Base-by-base conservation (phyloP, 768 basidiomycete species). In the Boletellus emodensis region DNA sequence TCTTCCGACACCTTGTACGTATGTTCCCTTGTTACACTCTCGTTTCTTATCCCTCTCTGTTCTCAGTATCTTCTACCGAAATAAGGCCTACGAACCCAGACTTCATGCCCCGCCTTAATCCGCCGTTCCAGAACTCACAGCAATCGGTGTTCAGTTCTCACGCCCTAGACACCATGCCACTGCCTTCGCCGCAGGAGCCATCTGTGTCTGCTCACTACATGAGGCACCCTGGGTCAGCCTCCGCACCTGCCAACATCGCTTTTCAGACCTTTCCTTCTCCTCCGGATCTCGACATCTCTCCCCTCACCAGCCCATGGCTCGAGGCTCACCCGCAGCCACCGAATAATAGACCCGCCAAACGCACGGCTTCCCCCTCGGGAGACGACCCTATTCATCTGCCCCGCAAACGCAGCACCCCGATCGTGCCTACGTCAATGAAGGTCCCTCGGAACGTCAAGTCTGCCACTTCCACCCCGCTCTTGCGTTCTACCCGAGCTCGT, bases 271-370 rank as follows among this genome's bases (percentile, higher is more conserved):
- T 76, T 12, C 69, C 75, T 2, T 75, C 75, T 15, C 72, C 76
- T 0, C 67, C 72, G 18, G 82, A 87, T 48, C 66, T 86, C 24
- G 87, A 91, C 53, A 81, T 91, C 42, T 88, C 87, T 1, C 88
- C 89, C 0, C 71, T 91, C 18, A 87, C 87, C 0, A 90, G 87
- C 56, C 88, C 88, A 1, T 90, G 88, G 86, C 75, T 91, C 0
- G 85, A 82, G 4, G 78, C 87, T 5, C 74, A 79, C 45, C 74
- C 76, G 22, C 71, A 73, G 18, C 56, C 65, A 17, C 56, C 59
- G 11, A 64, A 54, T 34, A 37, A 43, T 15, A 61, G 70, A 51
- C 55, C 56, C 1, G 38, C 64, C 4, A 86, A 87, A 53, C 78
- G 84, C 12, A 73, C 75, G 0, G 79, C 77, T 3, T 85, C 84